Conservation (phyloP, 164 flowering plant genomes). For the Annona squamosa region DNA sequence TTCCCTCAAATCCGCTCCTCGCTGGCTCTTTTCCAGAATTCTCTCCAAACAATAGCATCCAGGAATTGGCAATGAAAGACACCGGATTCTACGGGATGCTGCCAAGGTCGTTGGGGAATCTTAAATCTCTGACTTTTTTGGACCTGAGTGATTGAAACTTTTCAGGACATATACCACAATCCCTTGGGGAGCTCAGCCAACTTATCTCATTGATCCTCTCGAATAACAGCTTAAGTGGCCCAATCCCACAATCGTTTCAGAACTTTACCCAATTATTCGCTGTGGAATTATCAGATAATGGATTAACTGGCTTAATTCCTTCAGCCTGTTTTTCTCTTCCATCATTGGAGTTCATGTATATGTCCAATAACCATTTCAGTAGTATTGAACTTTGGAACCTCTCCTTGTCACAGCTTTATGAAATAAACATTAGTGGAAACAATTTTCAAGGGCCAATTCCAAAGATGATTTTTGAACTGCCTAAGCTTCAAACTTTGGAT, state of each 20-base stretch:
- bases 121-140: not conserved
- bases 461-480: too few species aligned
- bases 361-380: too few species aligned
- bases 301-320: too few species aligned
- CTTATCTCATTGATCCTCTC: not conserved
- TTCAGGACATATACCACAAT: not conserved
- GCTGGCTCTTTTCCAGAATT: slow-evolving; percentile 23
- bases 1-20: slow-evolving; percentile 18
- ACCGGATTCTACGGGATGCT: not conserved
- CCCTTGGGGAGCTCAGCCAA: not conserved
- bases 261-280: too few species aligned
- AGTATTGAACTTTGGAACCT: too few species aligned
- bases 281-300: too few species aligned
- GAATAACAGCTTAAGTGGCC: not conserved
- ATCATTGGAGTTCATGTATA: too few species aligned
- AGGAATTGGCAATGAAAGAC: not conserved
- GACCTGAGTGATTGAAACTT: not conserved
- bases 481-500: too few species aligned
- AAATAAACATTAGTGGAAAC: too few species aligned
- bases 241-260: not conserved
- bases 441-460: too few species aligned
- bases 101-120: not conserved
- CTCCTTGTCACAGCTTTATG: too few species aligned
- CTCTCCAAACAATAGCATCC: not conserved
- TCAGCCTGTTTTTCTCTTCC: too few species aligned